Conservation (phyloP, 164 flowering plant genomes). For the Macadamia integrifolia region DNA sequence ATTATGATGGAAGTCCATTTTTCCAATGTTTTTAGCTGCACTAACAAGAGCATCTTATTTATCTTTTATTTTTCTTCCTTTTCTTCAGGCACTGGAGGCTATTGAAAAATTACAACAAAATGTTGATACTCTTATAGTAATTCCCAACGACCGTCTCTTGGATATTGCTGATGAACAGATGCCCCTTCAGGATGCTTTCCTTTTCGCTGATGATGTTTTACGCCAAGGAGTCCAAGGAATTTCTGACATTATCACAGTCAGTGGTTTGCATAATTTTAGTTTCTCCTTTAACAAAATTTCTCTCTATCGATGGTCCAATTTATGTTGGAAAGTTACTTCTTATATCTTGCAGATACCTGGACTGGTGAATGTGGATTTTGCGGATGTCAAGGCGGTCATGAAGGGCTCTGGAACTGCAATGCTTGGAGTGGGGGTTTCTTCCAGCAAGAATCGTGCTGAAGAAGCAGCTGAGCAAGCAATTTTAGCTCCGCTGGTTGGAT, state of each 20-base stretch:
- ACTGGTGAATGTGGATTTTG: constrained; percentile 97
- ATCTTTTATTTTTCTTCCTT: no score
- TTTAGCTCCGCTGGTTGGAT: constrained; percentile 86
- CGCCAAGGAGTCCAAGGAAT: constrained; percentile 99
- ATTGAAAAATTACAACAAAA: constrained; percentile 87
- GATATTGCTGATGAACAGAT: constrained; percentile 92
- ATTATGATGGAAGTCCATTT: no score
- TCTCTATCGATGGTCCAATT: no score
- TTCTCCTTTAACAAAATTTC: no score
- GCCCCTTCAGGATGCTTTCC: constrained; percentile 96
- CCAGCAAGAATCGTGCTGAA: constrained; percentile 97
- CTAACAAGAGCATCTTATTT: no score
- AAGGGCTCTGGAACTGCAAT: constrained; percentile 98
- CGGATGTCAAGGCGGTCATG: constrained; percentile 98
- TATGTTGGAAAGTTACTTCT: background rate
- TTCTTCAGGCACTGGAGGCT: constrained; percentile 85
- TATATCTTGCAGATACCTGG: constrained; percentile 82
- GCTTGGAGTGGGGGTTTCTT: constrained; percentile 99
- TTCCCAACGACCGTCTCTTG: constrained; percentile 90
- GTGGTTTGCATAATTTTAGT: constrained; percentile 8
- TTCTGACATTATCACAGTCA: constrained; percentile 92
- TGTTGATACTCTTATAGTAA: constrained; percentile 95
- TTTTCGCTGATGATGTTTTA: constrained; percentile 96
- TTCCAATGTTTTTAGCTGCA: no score
- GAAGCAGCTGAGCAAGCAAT: constrained; percentile 99